Conservation (phyloP, 2,329 filamentous ascomycete genomes). For the Didymella pomorum region DNA sequence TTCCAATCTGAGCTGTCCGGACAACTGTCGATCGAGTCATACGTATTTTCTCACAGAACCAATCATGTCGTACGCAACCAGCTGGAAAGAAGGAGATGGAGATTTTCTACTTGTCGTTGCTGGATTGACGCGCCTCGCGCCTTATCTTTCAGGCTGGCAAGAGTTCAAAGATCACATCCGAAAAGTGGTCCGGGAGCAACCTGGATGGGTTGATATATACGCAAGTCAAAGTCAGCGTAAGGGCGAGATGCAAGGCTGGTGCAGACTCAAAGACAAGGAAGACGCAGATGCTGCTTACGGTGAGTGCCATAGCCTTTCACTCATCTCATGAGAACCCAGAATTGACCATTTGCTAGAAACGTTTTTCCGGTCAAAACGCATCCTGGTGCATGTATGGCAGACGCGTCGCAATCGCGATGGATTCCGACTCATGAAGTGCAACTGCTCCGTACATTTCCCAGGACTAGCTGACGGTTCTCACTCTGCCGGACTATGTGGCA, state of each 20-base stretch:
- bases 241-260: conserved; percentile 48
- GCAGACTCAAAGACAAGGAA: conserved; percentile 43
- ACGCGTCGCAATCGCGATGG: conserved; percentile 38
- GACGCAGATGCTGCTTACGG: conserved; percentile 48
- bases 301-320: conserved; percentile 21
- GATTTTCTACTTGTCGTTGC: conserved; percentile 45
- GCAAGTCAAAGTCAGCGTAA: conserved; percentile 34
- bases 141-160: conserved; percentile 46
- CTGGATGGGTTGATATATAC: conserved; percentile 48
- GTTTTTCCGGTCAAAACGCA: conserved; percentile 33
- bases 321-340: background rate
- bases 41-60: background rate
- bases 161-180: conserved; percentile 51
- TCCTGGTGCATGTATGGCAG: conserved; percentile 45
- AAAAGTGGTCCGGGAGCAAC: conserved; percentile 45
- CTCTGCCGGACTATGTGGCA: conserved; percentile 41
- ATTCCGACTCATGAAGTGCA: conserved; percentile 46
- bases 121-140: conserved; percentile 35
- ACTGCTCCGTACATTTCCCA: conserved; percentile 42
- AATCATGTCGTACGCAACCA: conserved; percentile 25
- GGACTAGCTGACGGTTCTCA: conserved; percentile 37
- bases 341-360: conserved; percentile 27
- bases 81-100: conserved; percentile 32
- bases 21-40: background rate
- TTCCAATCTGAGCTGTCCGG: background rate